Evolutionary conservation across 2,329 filamentous ascomycete species (phyloP), one percentile per base, ranked within the genome.

Genomic region (Pseudogymnoascus sp.): DNA sequence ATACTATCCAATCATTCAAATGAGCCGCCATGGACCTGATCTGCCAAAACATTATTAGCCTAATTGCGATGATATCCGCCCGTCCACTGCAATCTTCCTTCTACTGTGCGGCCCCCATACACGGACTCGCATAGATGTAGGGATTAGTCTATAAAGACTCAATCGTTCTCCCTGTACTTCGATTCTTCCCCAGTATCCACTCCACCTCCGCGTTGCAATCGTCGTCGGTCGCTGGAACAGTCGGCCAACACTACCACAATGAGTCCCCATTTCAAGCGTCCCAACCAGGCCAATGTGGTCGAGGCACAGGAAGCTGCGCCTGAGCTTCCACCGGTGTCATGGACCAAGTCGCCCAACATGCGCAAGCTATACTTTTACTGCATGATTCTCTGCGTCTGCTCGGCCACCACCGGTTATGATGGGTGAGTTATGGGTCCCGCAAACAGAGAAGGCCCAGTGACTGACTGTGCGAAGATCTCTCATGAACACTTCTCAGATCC

Each of bases 281-380:
- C 38, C 38, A 41, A 41, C 38, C 62, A 68, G 64, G 69, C 70
- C 18, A 71, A 74, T 47, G 64, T 74, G 43, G 71, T 76, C 58
- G 65, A 75, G 37, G 75, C 77, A 30, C 74, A 75, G 58, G 73
- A 71, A 60, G 77, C 79, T 62, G 74, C 75, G 8, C 80, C 80
- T 22, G 72, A 74, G 34, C 81, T 84, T 66, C 78, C 82, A 66
- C 74, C 75, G 62, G 81, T 84, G 20, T 78, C 72, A 60, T 86
- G 82, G 82, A 79, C 75, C 63, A 76, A 73, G 67, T 80, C 85
- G 65, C 80, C 81, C 35, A 79, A 82, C 67, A 72, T 85, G 60
- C 75, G 82, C 60, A 79, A 76, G 68, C 77, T 85, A 9, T 85
- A 85, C 68, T 75, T 76, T 54, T 77, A 78, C 69, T 76, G 75